phyloP scores from a whole-genome alignment of 768 basidiomycete genomes.

The Suillus bovinus region DNA sequence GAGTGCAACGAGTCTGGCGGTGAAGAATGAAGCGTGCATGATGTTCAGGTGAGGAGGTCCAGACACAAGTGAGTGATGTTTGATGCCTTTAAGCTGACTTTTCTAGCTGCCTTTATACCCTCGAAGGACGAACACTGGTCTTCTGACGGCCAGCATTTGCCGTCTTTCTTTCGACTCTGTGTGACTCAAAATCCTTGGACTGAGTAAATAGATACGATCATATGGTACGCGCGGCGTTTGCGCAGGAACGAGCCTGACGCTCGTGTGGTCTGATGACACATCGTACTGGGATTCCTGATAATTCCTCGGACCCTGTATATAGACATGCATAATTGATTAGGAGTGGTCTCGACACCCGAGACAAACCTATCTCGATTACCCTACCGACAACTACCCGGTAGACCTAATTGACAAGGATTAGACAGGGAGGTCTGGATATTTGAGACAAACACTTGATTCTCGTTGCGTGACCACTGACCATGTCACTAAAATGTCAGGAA shows the following conservation, averaged over 20 bases:
- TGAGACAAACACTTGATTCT: no score
- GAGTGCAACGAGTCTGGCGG: conserved; percentile 17
- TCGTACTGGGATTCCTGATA: no score
- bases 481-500: no score
- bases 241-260: background rate
- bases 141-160: background rate
- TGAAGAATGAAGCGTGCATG: conserved; percentile 23
- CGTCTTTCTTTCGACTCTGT: background rate
- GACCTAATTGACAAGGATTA: no score
- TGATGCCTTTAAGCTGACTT: background rate
- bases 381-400: no score
- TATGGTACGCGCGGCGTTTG: background rate
- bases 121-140: background rate
- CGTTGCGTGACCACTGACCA: no score
- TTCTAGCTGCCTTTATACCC: conserved; percentile 21
- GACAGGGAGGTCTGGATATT: no score
- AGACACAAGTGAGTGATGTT: background rate
- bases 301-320: no score
- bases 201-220: background rate
- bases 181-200: background rate
- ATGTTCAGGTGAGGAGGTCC: background rate
- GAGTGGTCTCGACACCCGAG: no score
- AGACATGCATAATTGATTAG: no score
- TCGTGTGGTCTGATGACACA: no score
- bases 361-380: no score